phyloP scores from a whole-genome alignment of 257 asterid species.

The Solanum gandarillasii region DNA sequence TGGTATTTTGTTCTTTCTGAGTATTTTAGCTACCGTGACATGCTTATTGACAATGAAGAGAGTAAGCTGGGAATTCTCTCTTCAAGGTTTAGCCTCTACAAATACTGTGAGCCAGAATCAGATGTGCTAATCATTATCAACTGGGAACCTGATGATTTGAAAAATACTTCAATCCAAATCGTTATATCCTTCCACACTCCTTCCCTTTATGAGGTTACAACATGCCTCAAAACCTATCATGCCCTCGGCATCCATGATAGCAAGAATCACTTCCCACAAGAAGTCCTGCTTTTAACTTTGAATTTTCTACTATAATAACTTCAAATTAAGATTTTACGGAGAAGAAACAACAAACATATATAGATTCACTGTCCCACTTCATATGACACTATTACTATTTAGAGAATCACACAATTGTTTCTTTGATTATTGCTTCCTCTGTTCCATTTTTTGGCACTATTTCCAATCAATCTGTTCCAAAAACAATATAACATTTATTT shows the following conservation, averaged over 20 bases:
- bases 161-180: background rate
- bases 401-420: background rate
- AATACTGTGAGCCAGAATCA: background rate
- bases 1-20: background rate
- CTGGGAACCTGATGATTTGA: background rate
- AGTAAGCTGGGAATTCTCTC: background rate
- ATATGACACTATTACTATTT: background rate
- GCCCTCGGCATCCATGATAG: background rate
- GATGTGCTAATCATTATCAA: background rate
- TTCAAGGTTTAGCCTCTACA: background rate
- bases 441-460: background rate
- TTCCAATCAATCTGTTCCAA: background rate
- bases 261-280: background rate
- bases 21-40: background rate
- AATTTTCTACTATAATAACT: background rate
- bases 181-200: background rate
- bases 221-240: background rate
- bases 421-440: background rate
- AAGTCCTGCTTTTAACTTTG: background rate
- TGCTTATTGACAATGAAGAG: background rate
- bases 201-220: background rate
- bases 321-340: background rate
- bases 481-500: background rate
- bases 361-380: background rate
- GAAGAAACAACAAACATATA: background rate